These are phyloP conservation scores for Coniochaeta pulveracea DNA, from an alignment of 2,329 filamentous ascomycete genomes.

Conservation along the genomic window DNA sequence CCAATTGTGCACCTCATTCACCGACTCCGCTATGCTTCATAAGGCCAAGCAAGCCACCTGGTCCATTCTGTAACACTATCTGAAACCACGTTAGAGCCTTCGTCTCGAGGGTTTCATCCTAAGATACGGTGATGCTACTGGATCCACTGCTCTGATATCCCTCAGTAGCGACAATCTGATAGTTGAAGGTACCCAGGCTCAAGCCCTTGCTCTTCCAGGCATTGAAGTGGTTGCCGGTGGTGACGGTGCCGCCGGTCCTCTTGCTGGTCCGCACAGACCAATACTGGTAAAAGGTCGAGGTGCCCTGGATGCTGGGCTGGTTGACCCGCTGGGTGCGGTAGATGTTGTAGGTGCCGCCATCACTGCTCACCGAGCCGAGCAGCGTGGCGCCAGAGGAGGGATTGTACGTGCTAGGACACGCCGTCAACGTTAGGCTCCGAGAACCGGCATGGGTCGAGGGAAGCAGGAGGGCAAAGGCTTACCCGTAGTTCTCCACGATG, in stretches of 20 bases:
- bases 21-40: too few relatives aligned
- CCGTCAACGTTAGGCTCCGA: too few relatives aligned
- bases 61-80: too few relatives aligned
- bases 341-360: constrained; percentile 41
- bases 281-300: constrained; percentile 41
- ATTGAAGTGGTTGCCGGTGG: constrained; percentile 38
- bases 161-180: constrained; percentile 39
- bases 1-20: too few relatives aligned
- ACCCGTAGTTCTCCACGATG: constrained; percentile 13
- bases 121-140: constrained; percentile 11
- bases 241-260: constrained; percentile 39
- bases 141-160: constrained; percentile 25
- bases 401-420: constrained; percentile 6
- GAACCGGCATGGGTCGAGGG: too few relatives aligned
- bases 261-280: constrained; percentile 35
- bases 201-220: constrained; percentile 37
- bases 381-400: constrained; percentile 7
- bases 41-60: too few relatives aligned
- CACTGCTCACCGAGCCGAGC: constrained; percentile 24
- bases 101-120: too few relatives aligned
- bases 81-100: too few relatives aligned
- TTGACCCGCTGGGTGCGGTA: constrained; percentile 34
- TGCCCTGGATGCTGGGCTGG: constrained; percentile 39
- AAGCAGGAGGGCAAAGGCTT: too few relatives aligned
- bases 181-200: constrained; percentile 36